Evolutionary conservation across 768 basidiomycete genomes (phyloP).

Genomic region (Kwoniella dejecticola): DNA sequence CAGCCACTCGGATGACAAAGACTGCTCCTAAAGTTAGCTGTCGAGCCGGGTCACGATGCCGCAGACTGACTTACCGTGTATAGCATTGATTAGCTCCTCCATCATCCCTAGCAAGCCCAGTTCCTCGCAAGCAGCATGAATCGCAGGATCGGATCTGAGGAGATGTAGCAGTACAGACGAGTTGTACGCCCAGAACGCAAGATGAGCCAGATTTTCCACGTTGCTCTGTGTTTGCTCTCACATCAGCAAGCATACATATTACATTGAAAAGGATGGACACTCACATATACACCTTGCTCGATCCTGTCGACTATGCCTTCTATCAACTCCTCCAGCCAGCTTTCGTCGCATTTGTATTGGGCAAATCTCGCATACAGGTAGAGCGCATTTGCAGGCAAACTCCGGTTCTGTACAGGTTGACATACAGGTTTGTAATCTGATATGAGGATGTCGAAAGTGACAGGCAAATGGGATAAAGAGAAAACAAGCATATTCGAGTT

Average conservation of each 20-base stretch:
- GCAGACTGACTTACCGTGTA: constrained; percentile 68
- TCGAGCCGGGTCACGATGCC: too few species aligned
- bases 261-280: constrained; percentile 51
- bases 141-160: constrained; percentile 58
- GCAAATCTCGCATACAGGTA: constrained; percentile 92
- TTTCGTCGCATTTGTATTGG: constrained; percentile 65
- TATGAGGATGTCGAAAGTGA: constrained; percentile 79
- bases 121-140: constrained; percentile 74
- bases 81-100: constrained; percentile 89
- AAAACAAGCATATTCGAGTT: constrained; percentile 77
- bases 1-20: constrained; percentile 90
- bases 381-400: constrained; percentile 85
- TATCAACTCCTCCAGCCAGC: constrained; percentile 89
- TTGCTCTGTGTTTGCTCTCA: constrained; percentile 63
- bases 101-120: constrained; percentile 81
- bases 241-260: not conserved
- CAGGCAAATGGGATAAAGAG: constrained; percentile 73
- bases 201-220: constrained; percentile 78
- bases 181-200: constrained; percentile 96
- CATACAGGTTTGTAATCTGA: constrained; percentile 71
- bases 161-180: constrained; percentile 86
- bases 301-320: constrained; percentile 88
- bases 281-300: constrained; percentile 87
- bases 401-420: constrained; percentile 60
- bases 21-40: constrained; percentile 60